Conservation (phyloP, 129 eudicot genomes). For the Arctium lappa region DNA sequence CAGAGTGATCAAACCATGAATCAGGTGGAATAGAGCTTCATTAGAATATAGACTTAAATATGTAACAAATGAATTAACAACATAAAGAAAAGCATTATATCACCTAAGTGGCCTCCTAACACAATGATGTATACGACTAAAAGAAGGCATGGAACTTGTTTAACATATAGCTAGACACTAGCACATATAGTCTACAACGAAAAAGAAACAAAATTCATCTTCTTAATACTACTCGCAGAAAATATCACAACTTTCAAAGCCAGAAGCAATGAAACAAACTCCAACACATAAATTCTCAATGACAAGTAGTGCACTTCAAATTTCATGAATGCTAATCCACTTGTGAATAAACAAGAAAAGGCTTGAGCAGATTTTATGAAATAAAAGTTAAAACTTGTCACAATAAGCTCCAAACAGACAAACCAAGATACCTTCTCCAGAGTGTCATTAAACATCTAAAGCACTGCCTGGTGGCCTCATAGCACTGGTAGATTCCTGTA, state of each 20-base stretch:
- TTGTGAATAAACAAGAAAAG: not conserved
- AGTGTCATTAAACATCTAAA: conserved; percentile 70
- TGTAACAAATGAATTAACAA: conserved; percentile 6
- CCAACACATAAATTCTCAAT: too few species aligned
- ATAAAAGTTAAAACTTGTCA: conserved; percentile 8
- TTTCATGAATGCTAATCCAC: not conserved
- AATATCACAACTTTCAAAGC: not conserved
- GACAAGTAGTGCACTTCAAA: not conserved
- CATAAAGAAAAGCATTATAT: not conserved
- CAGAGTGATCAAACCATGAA: conserved; percentile 60
- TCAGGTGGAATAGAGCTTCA: conserved; percentile 52
- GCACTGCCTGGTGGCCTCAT: conserved; percentile 82
- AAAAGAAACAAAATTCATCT: not conserved
- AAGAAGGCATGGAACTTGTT: not conserved
- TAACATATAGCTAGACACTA: not conserved
- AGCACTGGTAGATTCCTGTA: conserved; percentile 77
- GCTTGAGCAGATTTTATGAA: not conserved
- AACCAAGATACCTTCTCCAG: conserved; percentile 96
- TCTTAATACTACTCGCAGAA: not conserved
- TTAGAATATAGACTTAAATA: conserved; percentile 35
- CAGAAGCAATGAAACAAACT: not conserved
- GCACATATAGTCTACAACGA: not conserved
- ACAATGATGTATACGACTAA: not conserved
- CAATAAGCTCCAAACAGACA: conserved; percentile 54
- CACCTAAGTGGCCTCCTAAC: not conserved